Conservation (phyloP, 495 filamentous ascomycete genomes). For the Pseudomonodictys pantanalensis region DNA sequence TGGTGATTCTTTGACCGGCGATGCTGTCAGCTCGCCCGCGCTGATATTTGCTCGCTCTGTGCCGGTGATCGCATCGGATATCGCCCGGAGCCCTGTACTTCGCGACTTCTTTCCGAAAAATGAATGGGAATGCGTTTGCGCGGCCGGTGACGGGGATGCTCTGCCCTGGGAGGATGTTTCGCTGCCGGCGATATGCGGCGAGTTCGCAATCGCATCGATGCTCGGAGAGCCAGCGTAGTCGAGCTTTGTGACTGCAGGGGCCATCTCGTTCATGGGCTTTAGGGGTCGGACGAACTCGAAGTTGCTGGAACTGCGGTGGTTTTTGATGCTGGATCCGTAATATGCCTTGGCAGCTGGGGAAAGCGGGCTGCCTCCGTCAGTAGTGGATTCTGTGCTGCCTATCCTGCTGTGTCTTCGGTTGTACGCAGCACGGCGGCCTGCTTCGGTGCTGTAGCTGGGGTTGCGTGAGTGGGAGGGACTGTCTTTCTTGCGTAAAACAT, state of each 20-base stretch:
- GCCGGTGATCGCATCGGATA: conserved; percentile 74
- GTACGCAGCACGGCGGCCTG: conserved; percentile 20
- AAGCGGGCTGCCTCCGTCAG: conserved; percentile 41
- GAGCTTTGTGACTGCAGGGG: conserved; percentile 65
- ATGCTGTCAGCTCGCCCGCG: conserved; percentile 48
- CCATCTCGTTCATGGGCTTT: conserved; percentile 49
- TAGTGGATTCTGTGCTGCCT: conserved; percentile 42
- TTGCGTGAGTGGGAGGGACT: conserved; percentile 36
- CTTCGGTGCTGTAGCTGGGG: conserved; percentile 34
- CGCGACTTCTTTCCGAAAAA: conserved; percentile 37
- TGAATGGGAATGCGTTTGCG: conserved; percentile 11
- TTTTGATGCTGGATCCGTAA: conserved; percentile 50
- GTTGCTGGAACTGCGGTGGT: conserved; percentile 24
- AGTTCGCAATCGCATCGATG: conserved; percentile 48
- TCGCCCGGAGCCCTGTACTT: conserved; percentile 67
- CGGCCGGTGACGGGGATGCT: conserved; percentile 45
- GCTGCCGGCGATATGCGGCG: conserved; percentile 50
- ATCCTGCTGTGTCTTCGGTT: conserved; percentile 32
- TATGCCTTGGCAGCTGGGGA: conserved; percentile 45
- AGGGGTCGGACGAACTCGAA: conserved; percentile 41
- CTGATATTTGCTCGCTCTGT: conserved; percentile 55
- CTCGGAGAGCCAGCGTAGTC: conserved; percentile 52
- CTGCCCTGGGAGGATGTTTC: conserved; percentile 52
- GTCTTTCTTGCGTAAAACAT: conserved; percentile 77
- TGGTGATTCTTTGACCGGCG: conserved; percentile 63